Conservation (phyloP, 495 filamentous ascomycete species). For the Penicillium paradoxum region DNA sequence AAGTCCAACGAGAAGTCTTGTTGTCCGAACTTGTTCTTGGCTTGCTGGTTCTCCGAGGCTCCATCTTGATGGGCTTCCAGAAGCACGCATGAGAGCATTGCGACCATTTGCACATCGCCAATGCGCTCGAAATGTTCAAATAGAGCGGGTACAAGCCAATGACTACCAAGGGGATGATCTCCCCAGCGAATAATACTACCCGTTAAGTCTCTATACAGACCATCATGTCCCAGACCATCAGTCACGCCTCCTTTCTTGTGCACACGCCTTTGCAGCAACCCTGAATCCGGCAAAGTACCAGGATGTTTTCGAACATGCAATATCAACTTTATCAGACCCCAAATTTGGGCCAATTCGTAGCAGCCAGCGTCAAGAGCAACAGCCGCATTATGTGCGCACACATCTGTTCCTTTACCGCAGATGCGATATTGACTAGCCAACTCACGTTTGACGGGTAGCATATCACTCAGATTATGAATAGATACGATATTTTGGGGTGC, state of each 20-base stretch:
- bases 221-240: constrained; percentile 3
- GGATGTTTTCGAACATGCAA: constrained; percentile 66
- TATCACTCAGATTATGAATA: constrained; percentile 60
- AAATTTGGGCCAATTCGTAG: constrained; percentile 73
- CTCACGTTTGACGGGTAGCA: constrained; percentile 70
- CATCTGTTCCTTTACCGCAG: constrained; percentile 71
- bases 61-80: constrained; percentile 51
- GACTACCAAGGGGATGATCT: constrained; percentile 68
- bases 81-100: constrained; percentile 89
- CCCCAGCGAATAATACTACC: constrained; percentile 78
- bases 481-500: constrained; percentile 55
- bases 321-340: constrained; percentile 74
- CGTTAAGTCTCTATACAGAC: constrained; percentile 17
- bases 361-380: constrained; percentile 71
- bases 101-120: constrained; percentile 88
- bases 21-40: constrained; percentile 13
- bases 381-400: constrained; percentile 76
- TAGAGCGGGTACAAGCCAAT: constrained; percentile 58
- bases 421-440: constrained; percentile 76
- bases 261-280: constrained; percentile 27
- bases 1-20: constrained; percentile 32
- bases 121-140: constrained; percentile 75
- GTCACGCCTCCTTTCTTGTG: constrained; percentile 26
- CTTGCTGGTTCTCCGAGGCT: constrained; percentile 15
- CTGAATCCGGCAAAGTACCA: constrained; percentile 43